Conservation (phyloP, 108 stramenopile species). For the Asterionellopsis glacialis region DNA sequence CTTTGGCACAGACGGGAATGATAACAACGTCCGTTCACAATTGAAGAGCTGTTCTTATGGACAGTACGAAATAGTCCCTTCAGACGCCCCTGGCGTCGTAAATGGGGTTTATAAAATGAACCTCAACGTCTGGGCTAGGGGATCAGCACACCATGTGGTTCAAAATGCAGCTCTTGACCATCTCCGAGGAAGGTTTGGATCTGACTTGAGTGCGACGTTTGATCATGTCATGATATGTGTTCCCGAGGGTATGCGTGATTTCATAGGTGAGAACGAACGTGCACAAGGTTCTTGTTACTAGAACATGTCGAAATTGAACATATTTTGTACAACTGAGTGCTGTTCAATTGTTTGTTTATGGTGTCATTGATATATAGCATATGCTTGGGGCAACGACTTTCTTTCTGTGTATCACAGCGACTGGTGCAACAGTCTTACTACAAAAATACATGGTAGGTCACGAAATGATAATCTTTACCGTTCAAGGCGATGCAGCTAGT, state of each 20-base stretch:
- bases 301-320: too few relatives aligned
- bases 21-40: constrained; percentile 13
- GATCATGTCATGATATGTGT: constrained; percentile 60
- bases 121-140: neutral
- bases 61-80: constrained; percentile 11
- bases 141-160: neutral
- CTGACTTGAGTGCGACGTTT: neutral
- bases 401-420: constrained; percentile 33
- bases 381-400: constrained; percentile 29
- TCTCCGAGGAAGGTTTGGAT: neutral
- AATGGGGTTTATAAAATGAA: neutral
- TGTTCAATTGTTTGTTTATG: neutral
- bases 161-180: neutral
- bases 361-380: too few relatives aligned
- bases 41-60: constrained; percentile 23
- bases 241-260: constrained; percentile 18
- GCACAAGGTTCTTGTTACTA: too few relatives aligned
- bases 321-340: too few relatives aligned
- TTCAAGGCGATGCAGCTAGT: too few relatives aligned
- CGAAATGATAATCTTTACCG: neutral
- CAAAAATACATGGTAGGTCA: constrained; percentile 27
- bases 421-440: constrained; percentile 35
- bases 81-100: neutral
- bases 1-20: constrained; percentile 5
- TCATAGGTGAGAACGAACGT: neutral